Conservation (phyloP, 2,329 filamentous ascomycete genomes). For the Sporothrix sp. region DNA sequence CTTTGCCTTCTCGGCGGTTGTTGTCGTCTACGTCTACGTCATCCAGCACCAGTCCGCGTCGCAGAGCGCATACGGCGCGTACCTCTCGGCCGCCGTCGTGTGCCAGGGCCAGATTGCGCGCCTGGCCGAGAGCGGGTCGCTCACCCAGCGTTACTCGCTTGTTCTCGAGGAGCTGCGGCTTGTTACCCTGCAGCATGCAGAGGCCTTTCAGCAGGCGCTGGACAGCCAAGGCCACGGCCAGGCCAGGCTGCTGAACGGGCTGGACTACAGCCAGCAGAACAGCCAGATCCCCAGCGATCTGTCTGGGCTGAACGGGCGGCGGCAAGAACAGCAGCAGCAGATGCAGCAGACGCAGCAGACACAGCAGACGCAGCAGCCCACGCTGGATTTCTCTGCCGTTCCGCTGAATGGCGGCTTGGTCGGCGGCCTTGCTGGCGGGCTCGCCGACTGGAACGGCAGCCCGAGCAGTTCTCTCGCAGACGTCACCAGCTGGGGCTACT, state of each 20-base stretch:
- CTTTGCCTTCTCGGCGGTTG: constrained; percentile 35
- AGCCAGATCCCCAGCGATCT: neutral
- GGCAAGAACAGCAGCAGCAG: neutral
- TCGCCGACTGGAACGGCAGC: constrained; percentile 6
- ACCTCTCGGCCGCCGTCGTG: constrained; percentile 29
- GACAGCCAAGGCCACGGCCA: neutral
- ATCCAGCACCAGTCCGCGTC: constrained; percentile 29
- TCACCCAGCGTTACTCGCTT: constrained; percentile 25
- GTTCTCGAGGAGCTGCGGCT: constrained; percentile 11
- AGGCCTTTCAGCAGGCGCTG: neutral
- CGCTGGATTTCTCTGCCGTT: neutral
- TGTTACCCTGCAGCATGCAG: constrained; percentile 1
- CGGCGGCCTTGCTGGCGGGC: neutral
- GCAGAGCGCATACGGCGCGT: constrained; percentile 22
- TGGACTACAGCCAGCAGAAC: neutral
- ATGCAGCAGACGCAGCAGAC: neutral
- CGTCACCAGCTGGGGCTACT: constrained; percentile 10
- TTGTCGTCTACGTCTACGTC: constrained; percentile 35
- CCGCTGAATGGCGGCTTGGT: neutral
- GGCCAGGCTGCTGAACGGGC: neutral
- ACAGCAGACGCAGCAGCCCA: neutral
- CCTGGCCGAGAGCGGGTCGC: constrained; percentile 29
- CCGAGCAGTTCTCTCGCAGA: constrained; percentile 11
- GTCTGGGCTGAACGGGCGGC: neutral
- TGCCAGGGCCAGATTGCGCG: constrained; percentile 32